phyloP scores from a whole-genome alignment of 2,329 filamentous ascomycete species.

The Ascochyta fabae region DNA sequence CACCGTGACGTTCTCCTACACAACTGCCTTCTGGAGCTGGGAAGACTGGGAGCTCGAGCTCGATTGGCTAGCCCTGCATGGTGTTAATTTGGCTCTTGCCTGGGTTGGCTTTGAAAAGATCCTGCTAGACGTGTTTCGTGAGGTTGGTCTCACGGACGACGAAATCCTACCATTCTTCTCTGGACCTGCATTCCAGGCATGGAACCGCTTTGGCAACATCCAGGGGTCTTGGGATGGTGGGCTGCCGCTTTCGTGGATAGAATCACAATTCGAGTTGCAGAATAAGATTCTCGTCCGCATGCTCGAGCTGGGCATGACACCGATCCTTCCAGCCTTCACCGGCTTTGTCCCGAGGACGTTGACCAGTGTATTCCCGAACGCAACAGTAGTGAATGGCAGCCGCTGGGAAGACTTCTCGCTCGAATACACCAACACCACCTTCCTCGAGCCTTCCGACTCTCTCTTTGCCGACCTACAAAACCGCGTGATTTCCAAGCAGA shows the following conservation, averaged over 20 bases:
- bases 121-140: conserved; percentile 56
- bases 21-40: conserved; percentile 60
- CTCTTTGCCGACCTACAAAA: conserved; percentile 54
- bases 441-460: conserved; percentile 56
- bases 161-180: conserved; percentile 58
- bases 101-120: conserved; percentile 62
- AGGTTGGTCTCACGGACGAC: conserved; percentile 53
- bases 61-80: conserved; percentile 61
- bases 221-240: conserved; percentile 58
- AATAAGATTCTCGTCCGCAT: conserved; percentile 58
- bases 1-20: conserved; percentile 61
- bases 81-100: conserved; percentile 59
- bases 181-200: conserved; percentile 60
- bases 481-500: conserved; percentile 57
- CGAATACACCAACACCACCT: conserved; percentile 56
- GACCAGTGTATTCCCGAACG: conserved; percentile 52
- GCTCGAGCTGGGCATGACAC: conserved; percentile 61
- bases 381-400: conserved; percentile 53
- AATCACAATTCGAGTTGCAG: conserved; percentile 57
- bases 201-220: conserved; percentile 63
- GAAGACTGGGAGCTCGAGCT: conserved; percentile 61
- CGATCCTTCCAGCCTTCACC: conserved; percentile 59
- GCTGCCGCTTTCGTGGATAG: conserved; percentile 55
- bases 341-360: conserved; percentile 58
- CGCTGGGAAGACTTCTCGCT: conserved; percentile 53